Evolutionary conservation across 768 basidiomycete genomes (phyloP), one percentile per base, ranked within the genome.

Genomic region (Cantharellus anzutake): DNA sequence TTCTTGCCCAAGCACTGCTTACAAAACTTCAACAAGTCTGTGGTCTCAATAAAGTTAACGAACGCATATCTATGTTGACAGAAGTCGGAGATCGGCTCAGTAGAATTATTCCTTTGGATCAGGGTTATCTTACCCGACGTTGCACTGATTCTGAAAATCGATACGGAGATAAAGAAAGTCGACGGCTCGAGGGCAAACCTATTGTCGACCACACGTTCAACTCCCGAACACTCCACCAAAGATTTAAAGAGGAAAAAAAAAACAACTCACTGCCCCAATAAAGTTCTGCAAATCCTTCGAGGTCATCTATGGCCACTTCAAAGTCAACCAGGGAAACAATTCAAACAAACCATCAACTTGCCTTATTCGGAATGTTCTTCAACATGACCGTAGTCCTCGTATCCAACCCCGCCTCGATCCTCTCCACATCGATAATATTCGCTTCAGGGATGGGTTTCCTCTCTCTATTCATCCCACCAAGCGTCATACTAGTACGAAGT

Each of bases 351-450:
- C 34, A 41, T 38, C 14, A 41, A 60, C 55, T 60, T 53, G 68
- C 63, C 60, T 91, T 90, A 71, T 92, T 93, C 2, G 90, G 90
- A 51, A 93, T 86, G 66, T 93, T 93, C 72, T 91, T 89, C 63
- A 87, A 80, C 85, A 88, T 89, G 55, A 89, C 81, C 38, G 88
- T 89, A 41, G 86, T 87, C 40, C 88, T 76, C 41, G 82, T 87
- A 65, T 90, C 87, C 61, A 75, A 69, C 3, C 90, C 90, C 39
- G 76, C 77, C 68, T 84, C 85, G 65, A 93, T 91, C 60, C 75
- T 75, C 50, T 72, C 74, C 7, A 90, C 69, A 68, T 86, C 81
- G 37, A 93, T 68, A 64, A 76, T 74, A 66, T 84, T 83, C 62
- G 38, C 38, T 42, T 57, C 56, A 41, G 56, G 56, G 14, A 41